Evolutionary conservation across 768 basidiomycete genomes (phyloP).

Genomic region (Boletellus ananas): DNA sequence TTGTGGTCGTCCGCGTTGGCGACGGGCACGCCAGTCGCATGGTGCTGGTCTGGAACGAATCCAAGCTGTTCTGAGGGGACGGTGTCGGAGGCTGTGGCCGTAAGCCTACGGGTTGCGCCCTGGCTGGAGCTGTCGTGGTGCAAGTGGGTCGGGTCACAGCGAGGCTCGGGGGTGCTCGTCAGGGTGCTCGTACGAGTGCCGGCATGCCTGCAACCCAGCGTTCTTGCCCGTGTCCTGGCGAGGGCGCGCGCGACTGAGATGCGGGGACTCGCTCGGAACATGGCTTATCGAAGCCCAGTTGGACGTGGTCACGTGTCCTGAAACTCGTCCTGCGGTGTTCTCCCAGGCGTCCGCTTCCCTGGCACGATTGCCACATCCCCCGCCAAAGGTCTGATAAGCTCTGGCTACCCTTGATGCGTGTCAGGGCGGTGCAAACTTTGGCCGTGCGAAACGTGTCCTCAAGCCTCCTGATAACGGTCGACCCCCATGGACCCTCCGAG

Average conservation of each 20-base stretch:
- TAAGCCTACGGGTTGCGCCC: slow-evolving; percentile 3
- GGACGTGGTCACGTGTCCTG: too few species aligned
- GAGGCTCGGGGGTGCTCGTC: too few species aligned
- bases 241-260: not conserved
- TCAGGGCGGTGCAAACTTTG: not conserved
- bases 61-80: slow-evolving; percentile 31
- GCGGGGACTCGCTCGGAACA: not conserved
- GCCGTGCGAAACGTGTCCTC: not conserved
- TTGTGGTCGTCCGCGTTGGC: slow-evolving; percentile 54
- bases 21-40: slow-evolving; percentile 41
- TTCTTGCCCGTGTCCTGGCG: too few species aligned
- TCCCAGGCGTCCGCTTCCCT: too few species aligned
- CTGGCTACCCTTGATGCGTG: not conserved
- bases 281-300: not conserved
- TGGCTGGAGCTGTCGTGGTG: too few species aligned
- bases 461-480: not conserved
- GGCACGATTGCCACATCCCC: too few species aligned
- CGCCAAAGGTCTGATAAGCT: not conserved
- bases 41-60: slow-evolving; percentile 15
- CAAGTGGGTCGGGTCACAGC: too few species aligned
- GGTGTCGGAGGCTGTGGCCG: not conserved
- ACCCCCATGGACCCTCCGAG: not conserved
- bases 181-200: too few species aligned
- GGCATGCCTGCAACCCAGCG: too few species aligned
- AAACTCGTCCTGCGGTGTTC: too few species aligned